Evolutionary conservation across 2,329 filamentous ascomycete genomes (phyloP), one percentile per base, ranked within the genome.

Genomic region (Chaetomium sp.): DNA sequence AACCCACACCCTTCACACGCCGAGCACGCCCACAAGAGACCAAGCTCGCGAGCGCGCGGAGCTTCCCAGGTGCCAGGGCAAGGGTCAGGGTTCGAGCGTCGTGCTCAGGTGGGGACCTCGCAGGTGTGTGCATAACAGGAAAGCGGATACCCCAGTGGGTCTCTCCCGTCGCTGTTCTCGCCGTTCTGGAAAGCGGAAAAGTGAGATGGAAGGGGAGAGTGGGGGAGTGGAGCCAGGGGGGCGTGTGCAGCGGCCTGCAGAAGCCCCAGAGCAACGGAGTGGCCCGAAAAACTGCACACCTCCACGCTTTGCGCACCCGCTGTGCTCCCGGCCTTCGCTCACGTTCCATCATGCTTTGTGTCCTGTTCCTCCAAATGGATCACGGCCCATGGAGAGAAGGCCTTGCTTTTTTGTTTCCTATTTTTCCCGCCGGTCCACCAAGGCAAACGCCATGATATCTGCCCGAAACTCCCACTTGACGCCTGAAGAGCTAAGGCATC

Each of bases 111-210:
- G 49, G 33, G 38, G 54, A 41, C 35, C 49, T 48, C 56, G 52
- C 47, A 57, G 52, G 51, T 53, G 53, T 27, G 40, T 58, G 57
- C 53, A 59, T 34, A 44, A 48, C 37, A 27, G 19, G 19, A 51
- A 52, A 14, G 51, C 38, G 53, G 56, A 33, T 35, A 27, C 14
- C 47, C n/a, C n/a, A 27, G 52, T 54, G 55, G 57, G 42, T 53
- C 57, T 37, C n/a, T 56, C 32, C 56, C 50, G 59, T 53, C 51
- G 56, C 12, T 56, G 49, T 55, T 54, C 53, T 55, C 37, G 55
- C 58, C 50, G 53, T 58, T 60, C 58, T 60, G 53, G 58, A 58
- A 58, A 55, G 52, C 48, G 57, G 53, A 54, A 54, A 45, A 45
- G 53, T 49, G 49, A 34, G 43, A 40, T 47, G 55, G 55, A 55